Evolutionary conservation across 345 rosid genomes (phyloP), one percentile per base, ranked within the genome.

Genomic region (Eucalyptus polyanthemos): DNA sequence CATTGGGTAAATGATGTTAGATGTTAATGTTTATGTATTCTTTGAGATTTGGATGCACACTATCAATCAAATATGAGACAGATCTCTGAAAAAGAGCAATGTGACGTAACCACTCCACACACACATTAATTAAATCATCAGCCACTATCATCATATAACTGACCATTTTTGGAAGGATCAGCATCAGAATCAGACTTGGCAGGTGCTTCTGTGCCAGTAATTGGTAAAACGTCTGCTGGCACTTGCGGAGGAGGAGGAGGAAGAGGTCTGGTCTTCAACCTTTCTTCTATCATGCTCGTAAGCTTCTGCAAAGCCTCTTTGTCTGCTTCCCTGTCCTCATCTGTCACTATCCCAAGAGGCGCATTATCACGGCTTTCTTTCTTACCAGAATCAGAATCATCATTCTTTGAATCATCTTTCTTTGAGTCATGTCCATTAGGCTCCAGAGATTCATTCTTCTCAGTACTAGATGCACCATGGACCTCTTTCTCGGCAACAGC

Each of bases 221-320:
- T 94, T 56, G 93, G 95, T 90, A 91, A 91, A 89, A 91, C 93
- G 92, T 95, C 96, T 80, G 88, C 92, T 45, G 94, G 92, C 58
- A 92, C 90, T 81, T 88, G 95, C 50, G 94, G 94, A 88, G 99
- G 98, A 40, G 97, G 99, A n/a, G 98, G 98, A 88, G 99, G 99
- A 90, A 95, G 93, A 56, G 99, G 99, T 88, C 92, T 95, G 92
- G 92, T 91, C 94, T 94, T 97, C 92, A 96, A 89, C 91, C 99
- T 96, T 93, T 97, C 99, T 91, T 96, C 98, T 85, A 96, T 91
- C 93, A 95, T 95, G 92, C 89, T 90, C 53, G 90, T 89, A 92
- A 97, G 94, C 92, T 96, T 97, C 93, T 95, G 94, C 86, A 89
- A 76, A 91, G 97, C 99, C 89, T 92, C 97, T 91, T 29, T 93